These are phyloP conservation scores for Favolaschia claudopus DNA, from an alignment of 768 basidiomycete genomes.

Conservation along the genomic window DNA sequence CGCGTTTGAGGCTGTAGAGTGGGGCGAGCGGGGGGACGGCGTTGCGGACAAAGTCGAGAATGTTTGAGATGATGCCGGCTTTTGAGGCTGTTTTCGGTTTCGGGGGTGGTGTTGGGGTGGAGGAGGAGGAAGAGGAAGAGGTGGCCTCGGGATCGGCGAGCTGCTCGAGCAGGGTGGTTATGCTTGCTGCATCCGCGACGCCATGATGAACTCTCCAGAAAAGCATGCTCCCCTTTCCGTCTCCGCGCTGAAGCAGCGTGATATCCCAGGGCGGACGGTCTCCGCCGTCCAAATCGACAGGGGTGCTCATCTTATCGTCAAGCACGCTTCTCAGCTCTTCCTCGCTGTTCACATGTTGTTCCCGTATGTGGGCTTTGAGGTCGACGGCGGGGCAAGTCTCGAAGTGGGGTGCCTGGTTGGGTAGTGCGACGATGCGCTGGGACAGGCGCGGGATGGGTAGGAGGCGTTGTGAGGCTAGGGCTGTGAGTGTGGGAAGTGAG, in stretches of 20 bases:
- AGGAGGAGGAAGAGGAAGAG: neutral
- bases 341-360: too few relatives aligned
- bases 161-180: neutral
- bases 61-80: neutral
- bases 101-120: neutral
- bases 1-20: neutral
- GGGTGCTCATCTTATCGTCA: too few relatives aligned
- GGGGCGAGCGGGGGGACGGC: neutral
- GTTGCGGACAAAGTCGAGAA: neutral
- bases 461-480: too few relatives aligned
- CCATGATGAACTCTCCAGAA: constrained; percentile 9
- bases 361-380: too few relatives aligned
- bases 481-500: too few relatives aligned
- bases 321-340: too few relatives aligned
- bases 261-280: constrained; percentile 10
- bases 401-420: too few relatives aligned
- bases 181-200: neutral
- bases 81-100: too few relatives aligned
- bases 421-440: too few relatives aligned
- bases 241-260: constrained; percentile 2
- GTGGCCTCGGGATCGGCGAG: neutral
- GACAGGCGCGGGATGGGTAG: too few relatives aligned
- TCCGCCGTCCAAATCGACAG: too few relatives aligned
- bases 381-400: too few relatives aligned
- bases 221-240: neutral